Evolutionary conservation across 257 asterid species (phyloP).

Genomic region (Nicotiana tomentosiformis): DNA sequence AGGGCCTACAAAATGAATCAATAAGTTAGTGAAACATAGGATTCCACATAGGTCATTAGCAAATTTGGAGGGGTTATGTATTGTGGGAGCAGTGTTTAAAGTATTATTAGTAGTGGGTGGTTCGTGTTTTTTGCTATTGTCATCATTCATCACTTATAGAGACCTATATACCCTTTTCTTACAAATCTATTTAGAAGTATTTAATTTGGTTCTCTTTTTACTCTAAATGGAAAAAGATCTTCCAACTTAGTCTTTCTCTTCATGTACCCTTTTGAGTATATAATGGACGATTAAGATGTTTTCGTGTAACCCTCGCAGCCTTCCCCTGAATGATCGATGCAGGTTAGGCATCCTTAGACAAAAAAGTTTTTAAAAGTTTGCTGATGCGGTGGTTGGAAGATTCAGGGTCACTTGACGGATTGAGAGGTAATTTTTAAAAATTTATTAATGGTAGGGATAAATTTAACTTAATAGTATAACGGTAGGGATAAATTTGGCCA

Average conservation of each 20-base stretch:
- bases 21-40: not conserved
- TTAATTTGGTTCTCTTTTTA: not conserved
- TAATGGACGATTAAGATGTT: not conserved
- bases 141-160: not conserved
- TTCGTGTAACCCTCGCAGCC: too few species aligned
- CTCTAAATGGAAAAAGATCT: not conserved
- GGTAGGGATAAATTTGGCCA: too few species aligned
- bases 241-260: not conserved
- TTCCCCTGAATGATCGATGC: too few species aligned
- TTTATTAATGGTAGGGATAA: too few species aligned
- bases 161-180: not conserved
- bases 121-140: not conserved
- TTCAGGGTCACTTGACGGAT: too few species aligned
- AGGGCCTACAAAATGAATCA: conserved; percentile 24
- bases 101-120: not conserved
- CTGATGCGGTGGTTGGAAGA: too few species aligned
- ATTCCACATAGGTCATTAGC: not conserved
- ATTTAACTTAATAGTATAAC: too few species aligned
- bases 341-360: too few species aligned
- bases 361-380: too few species aligned
- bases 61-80: not conserved
- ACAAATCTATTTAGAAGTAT: not conserved
- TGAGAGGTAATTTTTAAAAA: too few species aligned
- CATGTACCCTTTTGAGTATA: not conserved
- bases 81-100: conserved; percentile 1